Evolutionary conservation across 306 rosid species (phyloP), one percentile per base, ranked within the genome.

Genomic region (Prunus salicina): DNA sequence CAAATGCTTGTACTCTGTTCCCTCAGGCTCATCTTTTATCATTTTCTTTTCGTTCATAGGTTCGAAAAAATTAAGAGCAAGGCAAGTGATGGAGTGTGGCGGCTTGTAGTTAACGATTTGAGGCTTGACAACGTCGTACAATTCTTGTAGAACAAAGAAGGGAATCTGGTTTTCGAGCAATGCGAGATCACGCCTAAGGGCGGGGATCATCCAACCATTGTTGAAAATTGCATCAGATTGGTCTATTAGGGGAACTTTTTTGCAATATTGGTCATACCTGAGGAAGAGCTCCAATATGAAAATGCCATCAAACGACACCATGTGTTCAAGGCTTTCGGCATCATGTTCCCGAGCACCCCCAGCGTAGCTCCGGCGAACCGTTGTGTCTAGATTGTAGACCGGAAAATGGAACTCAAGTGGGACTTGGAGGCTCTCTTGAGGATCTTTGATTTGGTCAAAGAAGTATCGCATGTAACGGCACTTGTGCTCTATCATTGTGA

Each of bases 121-220:
- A 67, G 72, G 72, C 57, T 46, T 3, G 12, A 72, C 65, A 1
- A 73, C 58, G 2, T 81, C 61, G 1, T 18, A 72, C 19, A 84
- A 7, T 47, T 69, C 70, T 64, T 80, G 78, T 27, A 84, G 87
- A 15, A 81, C 74, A 2, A 84, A 5, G 1, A 81, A 84, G 0
- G 88, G 88, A 3, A 84, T 34, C 63, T 85, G 83, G 28, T 85
- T 85, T 64, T 32, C 38, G 6, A 32, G 38, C 38, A 32, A 32
- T 32, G 38, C 1, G 38, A 75, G n/a, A 45, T 84, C 88, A 1
- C 71, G 82, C 5, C 71, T 6, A 53, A 77, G 60, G 9, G 78
- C 38, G 50, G 2, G 53, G 1, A 74, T 7, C 41, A 64, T 84
- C 43, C 72, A 67, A 24, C 57, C 72, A 46, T 52, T 67, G 25